phyloP scores from a whole-genome alignment of 805 yeast species.

The Ogataea naganishii region DNA sequence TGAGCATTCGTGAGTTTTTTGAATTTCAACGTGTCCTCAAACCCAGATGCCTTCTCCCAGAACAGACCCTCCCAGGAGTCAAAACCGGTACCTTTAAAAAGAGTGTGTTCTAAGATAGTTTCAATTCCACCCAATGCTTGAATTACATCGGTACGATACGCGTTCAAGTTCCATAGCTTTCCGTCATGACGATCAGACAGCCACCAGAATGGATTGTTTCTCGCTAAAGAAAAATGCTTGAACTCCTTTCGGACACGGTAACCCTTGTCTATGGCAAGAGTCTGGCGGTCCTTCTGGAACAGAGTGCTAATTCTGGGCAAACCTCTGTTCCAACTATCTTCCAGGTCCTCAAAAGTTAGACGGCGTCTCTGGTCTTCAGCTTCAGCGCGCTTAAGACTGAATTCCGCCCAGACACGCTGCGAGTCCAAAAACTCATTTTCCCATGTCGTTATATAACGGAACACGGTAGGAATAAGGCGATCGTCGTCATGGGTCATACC shows the following conservation, averaged over 20 bases:
- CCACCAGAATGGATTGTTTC: slow-evolving; percentile 96
- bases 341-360: slow-evolving; percentile 85
- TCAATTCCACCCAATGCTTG: slow-evolving; percentile 97
- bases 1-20: slow-evolving; percentile 96
- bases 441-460: slow-evolving; percentile 92
- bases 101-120: slow-evolving; percentile 88
- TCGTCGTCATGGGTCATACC: slow-evolving; percentile 84
- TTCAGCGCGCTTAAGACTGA: slow-evolving; percentile 80
- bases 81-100: slow-evolving; percentile 95
- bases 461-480: slow-evolving; percentile 83
- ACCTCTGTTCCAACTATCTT: slow-evolving; percentile 94
- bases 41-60: slow-evolving; percentile 98
- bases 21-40: slow-evolving; percentile 91
- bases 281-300: slow-evolving; percentile 91
- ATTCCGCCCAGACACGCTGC: slow-evolving; percentile 96
- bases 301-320: slow-evolving; percentile 91
- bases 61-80: slow-evolving; percentile 98
- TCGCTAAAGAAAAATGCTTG: slow-evolving; percentile 59
- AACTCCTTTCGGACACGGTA: slow-evolving; percentile 78
- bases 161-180: slow-evolving; percentile 84
- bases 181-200: slow-evolving; percentile 91
- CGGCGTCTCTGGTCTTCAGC: slow-evolving; percentile 82
- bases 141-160: slow-evolving; percentile 91
- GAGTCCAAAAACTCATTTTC: slow-evolving; percentile 93
- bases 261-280: slow-evolving; percentile 91